These are phyloP conservation scores for Musa itinerans DNA, from an alignment of 176 grass and related monocot genomes.

Conservation along the genomic window DNA sequence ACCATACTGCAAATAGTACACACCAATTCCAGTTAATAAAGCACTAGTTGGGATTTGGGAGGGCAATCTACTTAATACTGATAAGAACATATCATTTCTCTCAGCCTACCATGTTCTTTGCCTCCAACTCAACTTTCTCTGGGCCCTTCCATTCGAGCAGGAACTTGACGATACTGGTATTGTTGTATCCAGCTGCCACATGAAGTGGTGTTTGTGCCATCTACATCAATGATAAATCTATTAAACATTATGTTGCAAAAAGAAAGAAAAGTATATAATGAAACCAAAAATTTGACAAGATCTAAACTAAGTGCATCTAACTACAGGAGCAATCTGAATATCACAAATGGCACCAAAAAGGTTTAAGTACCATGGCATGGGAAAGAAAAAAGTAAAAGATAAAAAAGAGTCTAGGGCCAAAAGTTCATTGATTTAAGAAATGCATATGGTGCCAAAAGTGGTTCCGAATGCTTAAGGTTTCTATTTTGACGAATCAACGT, in stretches of 20 bases:
- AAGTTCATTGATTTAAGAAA: too few relatives aligned
- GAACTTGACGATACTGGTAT: conserved; percentile 58
- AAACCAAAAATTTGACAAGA: conserved; percentile 1
- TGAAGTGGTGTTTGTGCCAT: conserved; percentile 94
- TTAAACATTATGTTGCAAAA: not conserved
- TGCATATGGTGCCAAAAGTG: too few relatives aligned
- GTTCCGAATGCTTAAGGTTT: too few relatives aligned
- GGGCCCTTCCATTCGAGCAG: conserved; percentile 56
- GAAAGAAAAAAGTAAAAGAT: too few relatives aligned
- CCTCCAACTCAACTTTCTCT: conserved; percentile 59
- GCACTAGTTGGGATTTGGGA: not conserved
- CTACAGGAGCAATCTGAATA: not conserved
- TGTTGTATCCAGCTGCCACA: conserved; percentile 69
- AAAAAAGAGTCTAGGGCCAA: too few relatives aligned
- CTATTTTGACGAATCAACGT: too few relatives aligned
- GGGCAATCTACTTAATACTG: not conserved
- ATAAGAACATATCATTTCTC: not conserved
- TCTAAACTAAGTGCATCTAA: not conserved
- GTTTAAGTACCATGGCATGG: too few relatives aligned
- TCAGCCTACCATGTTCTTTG: conserved; percentile 74
- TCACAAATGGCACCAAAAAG: not conserved
- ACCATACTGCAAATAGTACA: conserved; percentile 58
- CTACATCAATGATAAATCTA: conserved; percentile 25
- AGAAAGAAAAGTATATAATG: conserved; percentile 14
- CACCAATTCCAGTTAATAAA: conserved; percentile 20